Conservation (phyloP, 75 land plant genomes). For the Pinus albicaulis region DNA sequence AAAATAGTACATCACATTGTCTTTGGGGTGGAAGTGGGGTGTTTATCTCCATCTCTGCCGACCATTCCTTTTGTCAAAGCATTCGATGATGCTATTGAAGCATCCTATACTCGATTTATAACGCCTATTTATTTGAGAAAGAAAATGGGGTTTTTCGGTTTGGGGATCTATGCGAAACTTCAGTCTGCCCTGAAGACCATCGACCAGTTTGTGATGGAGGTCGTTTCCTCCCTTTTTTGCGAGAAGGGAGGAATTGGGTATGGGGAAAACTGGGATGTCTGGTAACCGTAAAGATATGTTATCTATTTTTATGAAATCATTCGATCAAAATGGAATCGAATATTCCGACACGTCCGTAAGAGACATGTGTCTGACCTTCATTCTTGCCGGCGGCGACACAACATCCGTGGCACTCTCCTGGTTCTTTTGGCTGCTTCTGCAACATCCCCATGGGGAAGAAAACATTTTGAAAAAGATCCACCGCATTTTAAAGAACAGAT, state of each 20-base stretch:
- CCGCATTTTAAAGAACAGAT: too few relatives aligned
- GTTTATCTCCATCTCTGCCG: slow-evolving; percentile 13
- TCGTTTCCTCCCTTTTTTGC: too few relatives aligned
- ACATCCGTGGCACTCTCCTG: slow-evolving; percentile 50
- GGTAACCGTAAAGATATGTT: too few relatives aligned
- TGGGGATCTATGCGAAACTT: too few relatives aligned
- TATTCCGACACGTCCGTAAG: slow-evolving; percentile 23
- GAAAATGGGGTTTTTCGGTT: too few relatives aligned
- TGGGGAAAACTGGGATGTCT: not conserved
- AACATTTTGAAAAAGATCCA: slow-evolving; percentile 29
- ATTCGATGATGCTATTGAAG: slow-evolving; percentile 13
- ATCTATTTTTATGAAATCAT: too few relatives aligned
- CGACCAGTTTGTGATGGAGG: too few relatives aligned
- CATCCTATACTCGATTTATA: too few relatives aligned
- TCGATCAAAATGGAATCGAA: too few relatives aligned
- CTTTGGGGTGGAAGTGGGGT: slow-evolving; percentile 17
- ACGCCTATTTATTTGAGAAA: too few relatives aligned
- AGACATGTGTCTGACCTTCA: slow-evolving; percentile 63
- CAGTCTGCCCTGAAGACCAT: too few relatives aligned
- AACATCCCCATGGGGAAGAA: slow-evolving; percentile 32
- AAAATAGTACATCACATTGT: too few relatives aligned
- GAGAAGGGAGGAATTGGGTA: not conserved
- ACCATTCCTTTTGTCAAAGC: slow-evolving; percentile 18
- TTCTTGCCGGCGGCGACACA: slow-evolving; percentile 78
- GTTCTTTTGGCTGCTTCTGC: slow-evolving; percentile 52